Conservation (phyloP, 2,329 filamentous ascomycete species). For the Trichothecium roseum region DNA sequence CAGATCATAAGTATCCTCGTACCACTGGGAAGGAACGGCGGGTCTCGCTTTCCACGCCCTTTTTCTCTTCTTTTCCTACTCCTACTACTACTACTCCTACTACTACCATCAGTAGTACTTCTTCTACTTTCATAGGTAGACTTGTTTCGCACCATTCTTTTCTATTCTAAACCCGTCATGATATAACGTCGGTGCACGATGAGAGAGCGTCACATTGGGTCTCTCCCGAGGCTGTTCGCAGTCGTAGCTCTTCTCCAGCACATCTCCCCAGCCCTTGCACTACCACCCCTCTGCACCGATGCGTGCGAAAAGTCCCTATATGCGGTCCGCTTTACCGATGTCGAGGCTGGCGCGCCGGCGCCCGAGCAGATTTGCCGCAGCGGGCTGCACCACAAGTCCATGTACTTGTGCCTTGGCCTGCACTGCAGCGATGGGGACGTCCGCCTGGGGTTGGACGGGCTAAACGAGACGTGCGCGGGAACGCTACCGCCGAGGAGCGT, state of each 20-base stretch:
- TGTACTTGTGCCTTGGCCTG: conserved; percentile 25
- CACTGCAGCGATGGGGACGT: conserved; percentile 20
- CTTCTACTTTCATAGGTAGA: too few species aligned
- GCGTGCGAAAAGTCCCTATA: conserved; percentile 19
- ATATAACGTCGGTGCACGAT: too few species aligned
- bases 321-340: conserved; percentile 20
- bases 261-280: not conserved
- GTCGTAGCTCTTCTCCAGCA: too few species aligned
- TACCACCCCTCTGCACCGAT: conserved; percentile 16
- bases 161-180: too few species aligned
- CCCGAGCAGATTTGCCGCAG: conserved; percentile 18
- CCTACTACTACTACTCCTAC: too few species aligned
- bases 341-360: conserved; percentile 9
- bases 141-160: too few species aligned
- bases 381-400: conserved; percentile 15
- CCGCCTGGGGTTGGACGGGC: conserved; percentile 10
- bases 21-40: too few species aligned
- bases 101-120: too few species aligned
- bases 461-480: conserved; percentile 24
- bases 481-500: conserved; percentile 10
- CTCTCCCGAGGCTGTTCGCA: not conserved
- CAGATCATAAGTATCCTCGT: too few species aligned
- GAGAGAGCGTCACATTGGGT: not conserved
- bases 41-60: too few species aligned
- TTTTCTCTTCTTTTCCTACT: too few species aligned